Conservation (phyloP, 345 rosid genomes). For the Murraya koenigii region DNA sequence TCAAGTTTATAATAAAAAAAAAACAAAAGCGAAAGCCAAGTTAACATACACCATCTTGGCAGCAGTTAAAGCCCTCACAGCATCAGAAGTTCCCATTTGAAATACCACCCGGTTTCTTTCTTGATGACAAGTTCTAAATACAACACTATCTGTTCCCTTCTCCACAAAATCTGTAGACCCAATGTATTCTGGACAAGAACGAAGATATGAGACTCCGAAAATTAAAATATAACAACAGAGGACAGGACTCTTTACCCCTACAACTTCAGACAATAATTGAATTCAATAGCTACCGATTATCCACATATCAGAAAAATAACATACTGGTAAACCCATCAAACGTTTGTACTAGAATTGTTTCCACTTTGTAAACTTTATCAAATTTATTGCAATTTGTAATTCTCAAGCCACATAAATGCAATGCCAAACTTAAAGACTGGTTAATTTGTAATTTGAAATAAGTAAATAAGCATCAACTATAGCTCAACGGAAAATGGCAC, state of each 20-base stretch:
- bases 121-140: slow-evolving; percentile 72
- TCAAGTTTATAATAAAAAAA: background rate
- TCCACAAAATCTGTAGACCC: slow-evolving; percentile 82
- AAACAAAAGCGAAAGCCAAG: background rate
- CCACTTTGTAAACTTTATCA: background rate
- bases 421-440: background rate
- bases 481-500: slow-evolving; percentile 28
- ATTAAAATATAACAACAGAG: background rate
- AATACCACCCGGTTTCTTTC: slow-evolving; percentile 69
- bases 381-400: background rate
- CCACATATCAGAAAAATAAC: background rate
- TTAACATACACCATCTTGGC: slow-evolving; percentile 71
- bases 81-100: slow-evolving; percentile 96
- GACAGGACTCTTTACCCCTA: background rate
- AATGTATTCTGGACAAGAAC: slow-evolving; percentile 41
- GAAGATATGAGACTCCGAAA: background rate
- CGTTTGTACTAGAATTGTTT: too few relatives aligned
- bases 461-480: too few relatives aligned
- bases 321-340: background rate
- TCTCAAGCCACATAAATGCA: background rate
- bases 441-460: too few relatives aligned
- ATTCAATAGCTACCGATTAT: background rate
- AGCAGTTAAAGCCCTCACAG: slow-evolving; percentile 81
- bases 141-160: slow-evolving; percentile 75
- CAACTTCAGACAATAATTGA: background rate